Evolutionary conservation across 2,329 filamentous ascomycete species (phyloP).

Genomic region (Colletotrichum liriopes): DNA sequence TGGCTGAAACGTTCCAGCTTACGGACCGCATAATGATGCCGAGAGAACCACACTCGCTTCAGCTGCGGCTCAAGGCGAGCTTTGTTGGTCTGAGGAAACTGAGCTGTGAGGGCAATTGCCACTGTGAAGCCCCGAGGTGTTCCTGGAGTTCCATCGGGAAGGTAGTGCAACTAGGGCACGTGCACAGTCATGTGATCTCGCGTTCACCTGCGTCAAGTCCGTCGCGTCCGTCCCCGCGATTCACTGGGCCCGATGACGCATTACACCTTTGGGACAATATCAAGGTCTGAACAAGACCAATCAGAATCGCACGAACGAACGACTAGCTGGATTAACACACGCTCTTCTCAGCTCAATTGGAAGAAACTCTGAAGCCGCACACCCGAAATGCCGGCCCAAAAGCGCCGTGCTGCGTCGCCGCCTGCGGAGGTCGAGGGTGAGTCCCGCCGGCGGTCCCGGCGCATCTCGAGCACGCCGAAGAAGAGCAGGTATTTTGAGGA

Average conservation of each 20-base stretch:
- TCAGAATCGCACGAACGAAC: not conserved
- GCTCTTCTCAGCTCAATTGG: not conserved
- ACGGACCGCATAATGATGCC: no score
- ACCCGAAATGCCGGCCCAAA: constrained; percentile 57
- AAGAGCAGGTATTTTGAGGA: constrained; percentile 69
- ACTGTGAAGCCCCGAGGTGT: not conserved
- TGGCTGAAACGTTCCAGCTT: no score
- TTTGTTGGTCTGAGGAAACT: not conserved
- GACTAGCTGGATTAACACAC: not conserved
- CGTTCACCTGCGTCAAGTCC: constrained; percentile 16
- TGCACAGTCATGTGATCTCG: constrained; percentile 28
- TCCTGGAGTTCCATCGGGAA: not conserved
- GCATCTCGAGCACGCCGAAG: constrained; percentile 60
- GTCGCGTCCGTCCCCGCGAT: constrained; percentile 33
- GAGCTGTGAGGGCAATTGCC: not conserved
- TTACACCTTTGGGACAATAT: not conserved
- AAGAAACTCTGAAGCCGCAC: no score
- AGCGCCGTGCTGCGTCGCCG: constrained; percentile 54
- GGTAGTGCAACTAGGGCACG: not conserved
- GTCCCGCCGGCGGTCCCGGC: constrained; percentile 63
- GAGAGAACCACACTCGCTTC: no score
- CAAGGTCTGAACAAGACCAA: not conserved
- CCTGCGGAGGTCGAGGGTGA: constrained; percentile 47
- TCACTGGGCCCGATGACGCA: constrained; percentile 20
- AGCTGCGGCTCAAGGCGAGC: not conserved